phyloP scores from a whole-genome alignment of 805 yeast genomes.

The Candida yuanshanica region DNA sequence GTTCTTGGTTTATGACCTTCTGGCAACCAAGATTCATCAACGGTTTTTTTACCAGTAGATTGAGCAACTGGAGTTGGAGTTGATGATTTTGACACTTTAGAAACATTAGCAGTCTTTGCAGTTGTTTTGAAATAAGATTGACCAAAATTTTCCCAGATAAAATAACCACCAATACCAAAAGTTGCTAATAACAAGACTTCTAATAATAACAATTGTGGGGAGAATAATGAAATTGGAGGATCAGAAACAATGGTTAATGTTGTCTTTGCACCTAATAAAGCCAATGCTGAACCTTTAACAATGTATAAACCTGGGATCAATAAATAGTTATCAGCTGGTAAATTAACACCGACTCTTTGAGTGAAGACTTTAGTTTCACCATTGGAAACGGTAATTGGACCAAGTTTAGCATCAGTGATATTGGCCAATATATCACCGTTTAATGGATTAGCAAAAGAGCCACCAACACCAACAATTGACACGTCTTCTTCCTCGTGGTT shows the following conservation, averaged over 20 bases:
- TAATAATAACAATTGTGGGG: conserved; percentile 65
- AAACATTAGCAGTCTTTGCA: conserved; percentile 22
- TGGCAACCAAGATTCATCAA: conserved; percentile 55
- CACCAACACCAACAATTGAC: conserved; percentile 63
- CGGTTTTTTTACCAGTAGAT: conserved; percentile 25
- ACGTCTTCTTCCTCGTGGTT: conserved; percentile 49
- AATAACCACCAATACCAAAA: conserved; percentile 45
- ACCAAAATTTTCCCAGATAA: conserved; percentile 39
- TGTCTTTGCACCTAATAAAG: conserved; percentile 51
- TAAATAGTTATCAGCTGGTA: conserved; percentile 51
- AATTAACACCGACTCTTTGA: conserved; percentile 55
- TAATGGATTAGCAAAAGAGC: conserved; percentile 51
- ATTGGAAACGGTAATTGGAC: conserved; percentile 48
- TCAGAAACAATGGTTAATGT: conserved; percentile 57
- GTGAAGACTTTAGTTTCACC: conserved; percentile 45
- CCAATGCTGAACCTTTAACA: conserved; percentile 41
- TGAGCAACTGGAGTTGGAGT: conserved; percentile 15
- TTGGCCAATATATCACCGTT: conserved; percentile 50
- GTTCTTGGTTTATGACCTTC: conserved; percentile 41
- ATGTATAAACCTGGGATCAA: conserved; percentile 57
- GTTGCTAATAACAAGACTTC: conserved; percentile 47
- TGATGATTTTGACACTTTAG: conserved; percentile 2
- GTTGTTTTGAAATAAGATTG: conserved; percentile 36
- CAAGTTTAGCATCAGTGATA: conserved; percentile 58
- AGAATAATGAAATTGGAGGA: conserved; percentile 59